Evolutionary conservation across 495 filamentous ascomycete genomes (phyloP).

Genomic region (Penicillium verhagenii): DNA sequence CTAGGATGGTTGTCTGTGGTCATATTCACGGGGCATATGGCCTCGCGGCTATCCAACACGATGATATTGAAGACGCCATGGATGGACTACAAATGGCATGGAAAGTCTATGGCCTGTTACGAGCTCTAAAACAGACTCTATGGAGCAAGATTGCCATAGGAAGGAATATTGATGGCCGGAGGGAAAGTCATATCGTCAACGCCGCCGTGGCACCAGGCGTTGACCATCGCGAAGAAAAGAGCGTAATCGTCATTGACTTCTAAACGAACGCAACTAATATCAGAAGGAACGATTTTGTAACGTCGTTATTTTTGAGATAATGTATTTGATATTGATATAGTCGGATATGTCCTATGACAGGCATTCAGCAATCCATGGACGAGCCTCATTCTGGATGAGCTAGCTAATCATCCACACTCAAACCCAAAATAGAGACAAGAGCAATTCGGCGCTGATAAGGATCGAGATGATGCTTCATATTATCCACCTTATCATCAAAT

Average conservation of each 20-base stretch:
- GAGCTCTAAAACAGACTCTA: not conserved
- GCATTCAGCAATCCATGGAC: too few species aligned
- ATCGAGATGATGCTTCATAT: not conserved
- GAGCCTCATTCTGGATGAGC: not conserved
- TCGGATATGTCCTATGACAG: too few species aligned
- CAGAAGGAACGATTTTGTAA: too few species aligned
- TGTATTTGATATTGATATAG: too few species aligned
- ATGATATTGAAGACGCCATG: conserved; percentile 1
- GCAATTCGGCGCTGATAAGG: not conserved
- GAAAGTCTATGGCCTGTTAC: not conserved
- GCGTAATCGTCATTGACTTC: not conserved
- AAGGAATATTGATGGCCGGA: not conserved
- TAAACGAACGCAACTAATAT: too few species aligned
- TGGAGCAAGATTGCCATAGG: not conserved
- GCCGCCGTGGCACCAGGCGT: not conserved
- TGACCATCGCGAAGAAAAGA: not conserved
- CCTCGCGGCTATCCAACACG: conserved; percentile 4
- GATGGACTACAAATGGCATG: conserved; percentile 6
- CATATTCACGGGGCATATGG: conserved; percentile 55
- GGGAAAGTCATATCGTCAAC: not conserved
- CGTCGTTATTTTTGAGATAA: too few species aligned
- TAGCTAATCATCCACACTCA: conserved; percentile 1
- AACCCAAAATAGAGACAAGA: not conserved
- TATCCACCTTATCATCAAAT: not conserved
- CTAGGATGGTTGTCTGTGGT: conserved; percentile 69